Evolutionary conservation across 768 basidiomycete species (phyloP).

Genomic region (Kwoniella newhampshirensis): DNA sequence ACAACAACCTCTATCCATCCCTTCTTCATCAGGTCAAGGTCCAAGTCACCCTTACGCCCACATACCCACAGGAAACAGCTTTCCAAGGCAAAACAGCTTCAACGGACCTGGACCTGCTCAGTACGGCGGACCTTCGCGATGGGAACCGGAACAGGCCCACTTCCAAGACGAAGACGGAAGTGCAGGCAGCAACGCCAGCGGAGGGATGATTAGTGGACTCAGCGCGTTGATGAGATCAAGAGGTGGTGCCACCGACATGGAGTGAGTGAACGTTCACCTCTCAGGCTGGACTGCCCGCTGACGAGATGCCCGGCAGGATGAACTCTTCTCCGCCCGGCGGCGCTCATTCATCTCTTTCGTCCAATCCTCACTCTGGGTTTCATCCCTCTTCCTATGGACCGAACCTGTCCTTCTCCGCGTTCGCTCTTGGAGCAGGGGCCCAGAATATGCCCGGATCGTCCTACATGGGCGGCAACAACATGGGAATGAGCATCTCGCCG

Average conservation of each 20-base stretch:
- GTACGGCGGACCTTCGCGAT: conserved; percentile 7
- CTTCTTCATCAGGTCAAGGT: conserved; percentile 8
- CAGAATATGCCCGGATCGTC: conserved; percentile 9
- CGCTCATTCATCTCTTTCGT: conserved; percentile 17
- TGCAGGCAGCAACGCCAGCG: conserved; percentile 6
- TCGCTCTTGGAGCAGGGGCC: conserved; percentile 15
- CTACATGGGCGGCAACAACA: conserved; percentile 11
- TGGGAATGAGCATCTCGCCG: conserved; percentile 44
- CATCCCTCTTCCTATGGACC: conserved; percentile 26
- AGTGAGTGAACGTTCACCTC: conserved; percentile 6
- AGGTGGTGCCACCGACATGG: conserved; percentile 4
- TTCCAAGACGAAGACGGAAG: neutral
- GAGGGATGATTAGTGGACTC: conserved; percentile 16
- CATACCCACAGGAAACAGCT: conserved; percentile 13
- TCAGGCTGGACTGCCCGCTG: neutral
- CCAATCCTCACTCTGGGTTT: conserved; percentile 27
- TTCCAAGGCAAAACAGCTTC: conserved; percentile 17
- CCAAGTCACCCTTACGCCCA: conserved; percentile 8
- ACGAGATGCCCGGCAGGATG: conserved; percentile 5
- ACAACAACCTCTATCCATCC: conserved; percentile 24
- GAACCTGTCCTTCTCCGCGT: conserved; percentile 19
- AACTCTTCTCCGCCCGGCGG: conserved; percentile 7
- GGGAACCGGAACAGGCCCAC: conserved; percentile 2
- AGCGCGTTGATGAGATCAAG: conserved; percentile 26
- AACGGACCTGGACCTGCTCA: neutral